Conservation (phyloP, 176 grass and related monocot species). For the Oryza longistaminata region DNA sequence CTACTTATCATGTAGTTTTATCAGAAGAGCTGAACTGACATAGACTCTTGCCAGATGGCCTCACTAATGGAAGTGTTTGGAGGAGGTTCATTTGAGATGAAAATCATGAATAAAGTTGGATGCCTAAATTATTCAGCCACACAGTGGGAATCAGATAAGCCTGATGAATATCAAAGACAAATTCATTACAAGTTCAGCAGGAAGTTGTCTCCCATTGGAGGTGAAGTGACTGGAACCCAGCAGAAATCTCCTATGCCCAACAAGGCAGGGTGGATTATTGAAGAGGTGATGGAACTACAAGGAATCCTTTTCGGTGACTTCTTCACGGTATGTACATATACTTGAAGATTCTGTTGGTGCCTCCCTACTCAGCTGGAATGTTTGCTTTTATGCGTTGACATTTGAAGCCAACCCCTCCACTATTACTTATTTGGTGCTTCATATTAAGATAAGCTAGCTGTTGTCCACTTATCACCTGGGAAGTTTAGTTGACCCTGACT, state of each 20-base stretch:
- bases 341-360: neutral
- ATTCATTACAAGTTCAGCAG: slow-evolving; percentile 74
- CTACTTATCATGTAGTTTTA: slow-evolving; percentile 6
- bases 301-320: slow-evolving; percentile 85
- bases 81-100: slow-evolving; percentile 71
- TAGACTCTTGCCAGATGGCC: slow-evolving; percentile 50
- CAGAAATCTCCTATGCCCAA: slow-evolving; percentile 71
- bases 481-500: slow-evolving; percentile 23
- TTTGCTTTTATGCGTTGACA: neutral
- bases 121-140: slow-evolving; percentile 72
- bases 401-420: neutral
- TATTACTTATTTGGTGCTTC: neutral
- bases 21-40: slow-evolving; percentile 29
- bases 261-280: slow-evolving; percentile 84
- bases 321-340: slow-evolving; percentile 70
- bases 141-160: slow-evolving; percentile 70
- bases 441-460: neutral
- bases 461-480: slow-evolving; percentile 2
- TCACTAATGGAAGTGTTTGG: slow-evolving; percentile 75
- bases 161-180: slow-evolving; percentile 67
- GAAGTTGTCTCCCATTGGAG: slow-evolving; percentile 75
- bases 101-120: slow-evolving; percentile 82
- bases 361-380: neutral
- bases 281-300: slow-evolving; percentile 86
- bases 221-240: slow-evolving; percentile 73